Evolutionary conservation across 305 asterid species (phyloP).

Genomic region (Fraxinus platypoda): DNA sequence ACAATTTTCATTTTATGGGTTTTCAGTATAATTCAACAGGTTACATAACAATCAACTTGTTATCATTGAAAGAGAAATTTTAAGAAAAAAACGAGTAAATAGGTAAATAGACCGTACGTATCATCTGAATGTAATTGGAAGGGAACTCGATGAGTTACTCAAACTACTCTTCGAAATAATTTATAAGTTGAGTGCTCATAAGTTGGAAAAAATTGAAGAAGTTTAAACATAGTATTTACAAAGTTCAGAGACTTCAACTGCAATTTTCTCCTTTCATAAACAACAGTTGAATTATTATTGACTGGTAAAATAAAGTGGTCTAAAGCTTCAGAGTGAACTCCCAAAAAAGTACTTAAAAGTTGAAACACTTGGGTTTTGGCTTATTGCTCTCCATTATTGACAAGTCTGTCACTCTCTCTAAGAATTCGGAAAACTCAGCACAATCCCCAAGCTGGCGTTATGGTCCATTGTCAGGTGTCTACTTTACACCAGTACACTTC

Average conservation of each 20-base stretch:
- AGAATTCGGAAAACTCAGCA: neutral
- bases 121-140: neutral
- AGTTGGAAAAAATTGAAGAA: neutral
- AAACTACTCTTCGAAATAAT: neutral
- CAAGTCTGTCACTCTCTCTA: neutral
- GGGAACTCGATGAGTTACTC: no score
- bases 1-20: neutral
- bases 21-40: no score
- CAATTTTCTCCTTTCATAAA: neutral
- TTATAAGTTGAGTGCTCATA: neutral
- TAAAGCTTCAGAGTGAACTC: neutral
- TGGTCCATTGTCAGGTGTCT: conserved; percentile 38
- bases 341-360: neutral
- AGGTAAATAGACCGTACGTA: no score
- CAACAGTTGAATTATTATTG: neutral
- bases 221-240: neutral
- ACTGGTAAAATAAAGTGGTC: neutral
- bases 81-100: no score
- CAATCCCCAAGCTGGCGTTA: conserved; percentile 31
- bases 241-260: neutral
- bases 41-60: neutral
- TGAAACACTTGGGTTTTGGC: neutral
- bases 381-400: neutral
- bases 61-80: neutral
- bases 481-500: conserved; percentile 16